Conservation (phyloP, 2,329 filamentous ascomycete genomes). For the Scorias spongiosa region DNA sequence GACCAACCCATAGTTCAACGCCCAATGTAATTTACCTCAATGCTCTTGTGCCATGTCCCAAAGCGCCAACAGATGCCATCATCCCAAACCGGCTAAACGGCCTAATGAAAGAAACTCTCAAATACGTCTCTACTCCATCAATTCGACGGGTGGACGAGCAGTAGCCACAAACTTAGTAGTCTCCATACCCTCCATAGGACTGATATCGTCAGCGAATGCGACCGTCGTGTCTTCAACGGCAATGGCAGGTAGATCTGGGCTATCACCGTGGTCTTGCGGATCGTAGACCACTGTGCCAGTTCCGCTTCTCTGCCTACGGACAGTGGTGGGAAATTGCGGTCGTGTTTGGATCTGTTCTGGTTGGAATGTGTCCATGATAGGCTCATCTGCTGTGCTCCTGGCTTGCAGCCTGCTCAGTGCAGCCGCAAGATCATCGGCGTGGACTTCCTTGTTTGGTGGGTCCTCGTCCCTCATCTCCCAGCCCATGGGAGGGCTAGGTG, state of each 20-base stretch:
- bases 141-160: constrained; percentile 39
- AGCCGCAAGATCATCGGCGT: constrained; percentile 44
- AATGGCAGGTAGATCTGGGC: constrained; percentile 44
- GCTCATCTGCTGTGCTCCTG: constrained; percentile 13
- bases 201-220: constrained; percentile 29
- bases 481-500: constrained; percentile 47
- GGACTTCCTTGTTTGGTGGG: constrained; percentile 50
- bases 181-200: constrained; percentile 30
- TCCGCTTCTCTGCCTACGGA: constrained; percentile 26
- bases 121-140: constrained; percentile 29
- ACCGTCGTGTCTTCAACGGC: constrained; percentile 45
- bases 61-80: too few species aligned
- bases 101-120: too few species aligned
- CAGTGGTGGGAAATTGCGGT: constrained; percentile 5
- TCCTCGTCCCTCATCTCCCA: constrained; percentile 50
- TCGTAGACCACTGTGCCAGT: constrained; percentile 49
- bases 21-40: too few species aligned
- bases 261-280: constrained; percentile 45
- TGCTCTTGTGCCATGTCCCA: too few species aligned
- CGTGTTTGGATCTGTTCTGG: background rate
- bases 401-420: constrained; percentile 40
- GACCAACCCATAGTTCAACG: too few species aligned
- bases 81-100: too few species aligned
- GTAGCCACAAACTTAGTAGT: constrained; percentile 34
- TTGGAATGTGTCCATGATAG: background rate